Base-by-base conservation (phyloP, 2,329 filamentous ascomycete genomes). In the Mycogone perniciosa region DNA sequence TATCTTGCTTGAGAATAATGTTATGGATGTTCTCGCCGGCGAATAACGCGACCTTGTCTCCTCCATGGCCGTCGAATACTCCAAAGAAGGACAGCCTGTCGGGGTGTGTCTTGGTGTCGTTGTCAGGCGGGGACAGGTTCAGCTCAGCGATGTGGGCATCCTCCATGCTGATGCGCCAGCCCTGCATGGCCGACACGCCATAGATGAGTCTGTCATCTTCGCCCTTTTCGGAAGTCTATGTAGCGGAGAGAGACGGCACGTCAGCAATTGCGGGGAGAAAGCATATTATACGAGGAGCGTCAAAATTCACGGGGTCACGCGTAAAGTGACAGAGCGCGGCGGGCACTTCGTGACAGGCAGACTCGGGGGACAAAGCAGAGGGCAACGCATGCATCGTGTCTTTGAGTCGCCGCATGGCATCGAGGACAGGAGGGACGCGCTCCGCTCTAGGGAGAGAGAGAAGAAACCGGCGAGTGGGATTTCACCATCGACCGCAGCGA, bases 161-260 rank as follows among this genome's bases (percentile, higher is more conserved):
- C 71, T 99, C 93, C 93, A 99, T 99, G 77, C 89, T 96, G 75
- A 99, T 97, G 75, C 93, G 88, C 93, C 93, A 99, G 77, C 93
- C 93, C 74, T 99, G 93, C 93, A 99, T 99, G 72, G 90, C 90
- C 59, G 93, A 99, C 59, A 97, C 84, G 67, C 93, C 93, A 71
- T 88, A 99, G 67, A 93, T 74, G 67, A 96, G 84, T 67, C 89
- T 85, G 59, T 95, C 90, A 88, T 97, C 91, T 75, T 89, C 85
- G 72, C 91, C 91, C 67, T 84, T 84, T 69, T 86, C 85, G 65
- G 93, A 99, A 74, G 84, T 79, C 93, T 97, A 67, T 52, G 59
- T 35, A 30, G 26, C 31, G 35, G 37, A 20, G 43, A 40, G 38
- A 42, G 46, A 46, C 8, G 48, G 48, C 33, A 13, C 31, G 59